A percentile compares a stretch with the other conserved stretches of the same genome.
phyloP scores from a whole-genome alignment of 495 filamentous ascomycete species.

The Hypoxylon fuscum region DNA sequence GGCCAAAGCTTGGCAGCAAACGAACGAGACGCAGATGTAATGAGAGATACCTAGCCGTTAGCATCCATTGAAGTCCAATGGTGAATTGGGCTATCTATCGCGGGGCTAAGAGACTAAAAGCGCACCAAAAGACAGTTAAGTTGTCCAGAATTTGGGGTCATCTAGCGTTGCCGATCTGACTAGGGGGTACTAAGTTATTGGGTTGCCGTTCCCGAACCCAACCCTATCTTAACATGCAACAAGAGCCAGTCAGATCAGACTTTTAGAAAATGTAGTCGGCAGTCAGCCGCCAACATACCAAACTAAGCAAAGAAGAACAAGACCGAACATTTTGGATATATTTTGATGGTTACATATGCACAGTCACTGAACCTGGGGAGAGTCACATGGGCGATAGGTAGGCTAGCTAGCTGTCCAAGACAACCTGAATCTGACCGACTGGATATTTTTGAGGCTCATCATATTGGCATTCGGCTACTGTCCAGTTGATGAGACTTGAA shows the following conservation, averaged over 20 bases:
- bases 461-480: constrained; percentile 4
- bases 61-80: not conserved
- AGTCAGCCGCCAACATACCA: not conserved
- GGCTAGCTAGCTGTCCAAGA: not conserved
- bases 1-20: constrained; percentile 14
- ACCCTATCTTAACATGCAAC: constrained; percentile 9
- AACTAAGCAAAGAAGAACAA: not conserved
- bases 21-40: not conserved
- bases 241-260: too few species aligned
- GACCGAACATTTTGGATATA: not conserved
- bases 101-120: constrained; percentile 3
- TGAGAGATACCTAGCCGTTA: constrained; percentile 4
- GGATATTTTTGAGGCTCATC: constrained; percentile 9
- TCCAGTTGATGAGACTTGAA: too few species aligned
- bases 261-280: too few species aligned
- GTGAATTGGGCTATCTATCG: constrained; percentile 11
- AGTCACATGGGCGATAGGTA: not conserved
- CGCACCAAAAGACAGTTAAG: not conserved
- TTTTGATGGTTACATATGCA: not conserved
- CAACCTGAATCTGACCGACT: not conserved
- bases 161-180: constrained; percentile 33
- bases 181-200: constrained; percentile 18
- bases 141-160: constrained; percentile 17
- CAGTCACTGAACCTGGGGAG: constrained; percentile 2
- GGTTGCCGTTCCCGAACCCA: constrained; percentile 3